Conservation (phyloP, 768 basidiomycete genomes). For the Pulveroboletus sp. region DNA sequence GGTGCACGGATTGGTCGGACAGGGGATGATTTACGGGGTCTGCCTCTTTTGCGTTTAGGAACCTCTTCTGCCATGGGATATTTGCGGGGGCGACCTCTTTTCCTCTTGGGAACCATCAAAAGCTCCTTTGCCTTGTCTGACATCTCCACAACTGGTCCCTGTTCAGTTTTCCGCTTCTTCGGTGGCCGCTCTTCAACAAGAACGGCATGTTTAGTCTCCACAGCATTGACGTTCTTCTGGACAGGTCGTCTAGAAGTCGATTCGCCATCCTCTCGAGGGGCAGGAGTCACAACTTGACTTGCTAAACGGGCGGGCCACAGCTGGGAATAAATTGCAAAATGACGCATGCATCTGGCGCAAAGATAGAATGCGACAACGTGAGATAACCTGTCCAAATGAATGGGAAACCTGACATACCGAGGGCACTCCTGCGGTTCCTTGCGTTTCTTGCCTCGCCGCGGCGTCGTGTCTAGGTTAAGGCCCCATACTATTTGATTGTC, state of each 20-base stretch:
- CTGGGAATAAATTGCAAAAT: slow-evolving; percentile 71
- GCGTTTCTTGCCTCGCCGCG: slow-evolving; percentile 48
- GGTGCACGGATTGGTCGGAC: slow-evolving; percentile 5
- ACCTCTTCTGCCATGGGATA: slow-evolving; percentile 28
- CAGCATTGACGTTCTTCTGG: slow-evolving; percentile 46
- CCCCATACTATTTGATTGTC: slow-evolving; percentile 79
- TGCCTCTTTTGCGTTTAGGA: slow-evolving; percentile 35
- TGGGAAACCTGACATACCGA: slow-evolving; percentile 44
- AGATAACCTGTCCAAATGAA: slow-evolving; percentile 23
- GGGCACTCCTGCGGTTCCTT: slow-evolving; percentile 71
- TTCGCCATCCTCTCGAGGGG: slow-evolving; percentile 45
- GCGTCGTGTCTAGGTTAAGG: slow-evolving; percentile 47
- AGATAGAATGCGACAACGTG: slow-evolving; percentile 13
- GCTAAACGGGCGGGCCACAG: slow-evolving; percentile 68
- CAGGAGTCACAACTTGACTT: slow-evolving; percentile 41
- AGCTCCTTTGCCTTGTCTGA: slow-evolving; percentile 35
- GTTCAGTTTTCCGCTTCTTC: slow-evolving; percentile 52
- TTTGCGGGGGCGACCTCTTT: slow-evolving; percentile 35
- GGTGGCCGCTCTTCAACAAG: slow-evolving; percentile 39
- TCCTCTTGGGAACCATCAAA: slow-evolving; percentile 29
- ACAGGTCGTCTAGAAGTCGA: slow-evolving; percentile 44
- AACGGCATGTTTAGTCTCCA: slow-evolving; percentile 55
- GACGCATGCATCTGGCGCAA: slow-evolving; percentile 66
- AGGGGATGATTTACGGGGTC: slow-evolving; percentile 32
- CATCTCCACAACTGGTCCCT: slow-evolving; percentile 27